phyloP scores from a whole-genome alignment of 2,329 filamentous ascomycete genomes.

The Pestalotiopsis sp. region DNA sequence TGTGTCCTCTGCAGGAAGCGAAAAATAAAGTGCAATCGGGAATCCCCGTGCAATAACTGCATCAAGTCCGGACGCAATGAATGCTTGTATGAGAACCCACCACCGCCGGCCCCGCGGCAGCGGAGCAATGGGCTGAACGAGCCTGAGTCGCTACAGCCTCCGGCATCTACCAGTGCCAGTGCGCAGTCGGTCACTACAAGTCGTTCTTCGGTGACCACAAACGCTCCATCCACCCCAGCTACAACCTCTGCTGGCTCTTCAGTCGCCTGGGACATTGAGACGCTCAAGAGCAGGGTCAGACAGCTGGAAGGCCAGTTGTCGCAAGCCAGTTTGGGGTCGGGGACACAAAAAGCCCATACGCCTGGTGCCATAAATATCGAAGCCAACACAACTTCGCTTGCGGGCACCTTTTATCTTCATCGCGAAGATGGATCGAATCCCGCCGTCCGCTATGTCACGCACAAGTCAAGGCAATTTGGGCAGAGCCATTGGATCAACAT shows the following conservation, averaged over 20 bases:
- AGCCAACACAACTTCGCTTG: neutral
- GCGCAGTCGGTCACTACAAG: neutral
- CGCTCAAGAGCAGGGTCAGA: conserved; percentile 40
- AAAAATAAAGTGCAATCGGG: conserved; percentile 63
- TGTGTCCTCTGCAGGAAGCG: conserved; percentile 56
- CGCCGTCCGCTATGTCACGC: conserved; percentile 46
- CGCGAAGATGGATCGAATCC: conserved; percentile 3
- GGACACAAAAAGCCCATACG: conserved; percentile 30
- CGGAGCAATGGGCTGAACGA: neutral
- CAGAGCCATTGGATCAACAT: conserved; percentile 61
- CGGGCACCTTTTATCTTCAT: neutral
- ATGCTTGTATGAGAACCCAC: conserved; percentile 46
- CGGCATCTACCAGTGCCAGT: neutral
- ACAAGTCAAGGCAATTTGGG: conserved; percentile 60
- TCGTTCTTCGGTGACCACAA: neutral
- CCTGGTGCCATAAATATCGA: neutral
- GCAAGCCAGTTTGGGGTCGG: conserved; percentile 25
- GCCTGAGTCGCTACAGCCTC: no score
- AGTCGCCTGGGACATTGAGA: conserved; percentile 35
- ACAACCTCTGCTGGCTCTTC: neutral
- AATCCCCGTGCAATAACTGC: conserved; percentile 61
- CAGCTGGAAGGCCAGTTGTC: conserved; percentile 48
- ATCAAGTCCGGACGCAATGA: conserved; percentile 51
- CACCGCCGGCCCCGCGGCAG: conserved; percentile 14
- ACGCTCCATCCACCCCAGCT: neutral